These are phyloP conservation scores for Marasmius fiardii DNA, from an alignment of 1,284 basidiomycete species.

Conservation along the genomic window DNA sequence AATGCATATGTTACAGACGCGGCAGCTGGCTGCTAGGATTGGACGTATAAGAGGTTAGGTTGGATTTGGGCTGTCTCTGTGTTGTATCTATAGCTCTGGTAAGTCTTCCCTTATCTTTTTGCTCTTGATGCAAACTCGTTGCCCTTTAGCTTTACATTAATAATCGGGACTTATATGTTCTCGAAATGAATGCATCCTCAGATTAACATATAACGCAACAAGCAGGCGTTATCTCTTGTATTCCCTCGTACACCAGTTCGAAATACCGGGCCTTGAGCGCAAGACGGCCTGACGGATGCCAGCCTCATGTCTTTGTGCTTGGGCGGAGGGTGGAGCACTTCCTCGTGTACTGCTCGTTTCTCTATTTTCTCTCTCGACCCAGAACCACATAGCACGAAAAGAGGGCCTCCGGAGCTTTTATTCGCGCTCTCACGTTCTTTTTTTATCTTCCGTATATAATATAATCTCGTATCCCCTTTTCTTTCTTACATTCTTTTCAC, in stretches of 20 bases:
- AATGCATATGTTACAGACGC: slow-evolving; percentile 69
- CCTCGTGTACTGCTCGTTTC: too few relatives aligned
- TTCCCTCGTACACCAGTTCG: too few relatives aligned
- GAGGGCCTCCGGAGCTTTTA: too few relatives aligned
- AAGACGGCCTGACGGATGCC: too few relatives aligned
- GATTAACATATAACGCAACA: not conserved
- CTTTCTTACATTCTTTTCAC: not conserved
- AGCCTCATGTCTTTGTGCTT: too few relatives aligned
- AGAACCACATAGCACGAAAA: too few relatives aligned
- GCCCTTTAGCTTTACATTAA: not conserved
- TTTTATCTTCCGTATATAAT: too few relatives aligned
- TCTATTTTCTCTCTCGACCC: too few relatives aligned
- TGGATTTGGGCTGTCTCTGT: not conserved
- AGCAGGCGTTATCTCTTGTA: too few relatives aligned
- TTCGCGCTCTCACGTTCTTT: too few relatives aligned
- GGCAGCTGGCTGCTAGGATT: slow-evolving; percentile 82
- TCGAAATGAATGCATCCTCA: not conserved
- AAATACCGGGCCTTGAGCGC: too few relatives aligned
- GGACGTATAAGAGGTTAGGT: slow-evolving; percentile 39
- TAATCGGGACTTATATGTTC: not conserved
- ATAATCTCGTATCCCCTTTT: not conserved
- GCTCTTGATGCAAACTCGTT: not conserved
- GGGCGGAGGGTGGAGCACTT: too few relatives aligned
- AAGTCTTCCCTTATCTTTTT: not conserved
- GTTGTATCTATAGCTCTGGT: not conserved